A percentile compares a stretch with the other conserved stretches of the same genome.
Conservation (phyloP, 2,329 filamentous ascomycete species). For the Penicillium italicum region DNA sequence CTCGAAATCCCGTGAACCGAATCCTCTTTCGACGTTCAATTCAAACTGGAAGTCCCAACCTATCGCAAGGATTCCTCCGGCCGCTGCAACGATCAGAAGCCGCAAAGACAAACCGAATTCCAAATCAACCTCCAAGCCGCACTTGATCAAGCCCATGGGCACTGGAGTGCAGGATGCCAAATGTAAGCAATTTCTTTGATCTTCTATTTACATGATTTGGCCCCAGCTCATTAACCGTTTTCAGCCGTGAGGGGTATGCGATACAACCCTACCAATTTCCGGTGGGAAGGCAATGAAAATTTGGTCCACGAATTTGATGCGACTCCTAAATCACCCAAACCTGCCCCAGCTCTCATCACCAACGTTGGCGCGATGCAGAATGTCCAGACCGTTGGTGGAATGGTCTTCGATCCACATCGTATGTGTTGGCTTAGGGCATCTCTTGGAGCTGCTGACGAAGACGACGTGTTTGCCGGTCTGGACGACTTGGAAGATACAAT, state of each 20-base stretch:
- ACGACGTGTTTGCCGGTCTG: slow-evolving; percentile 93
- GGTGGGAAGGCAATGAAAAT: slow-evolving; percentile 97
- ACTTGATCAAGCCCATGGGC: slow-evolving; percentile 81
- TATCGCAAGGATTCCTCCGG: slow-evolving; percentile 49
- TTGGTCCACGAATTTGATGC: slow-evolving; percentile 71
- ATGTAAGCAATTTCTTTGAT: slow-evolving; percentile 55
- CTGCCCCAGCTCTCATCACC: slow-evolving; percentile 70
- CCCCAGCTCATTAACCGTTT: slow-evolving; percentile 2
- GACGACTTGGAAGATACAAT: slow-evolving; percentile 76
- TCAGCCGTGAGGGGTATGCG: slow-evolving; percentile 89
- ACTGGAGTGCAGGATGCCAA: slow-evolving; percentile 70
- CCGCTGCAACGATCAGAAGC: slow-evolving; percentile 48
- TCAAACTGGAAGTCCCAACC: slow-evolving; percentile 60
- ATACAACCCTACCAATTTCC: slow-evolving; percentile 81
- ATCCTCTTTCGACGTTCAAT: slow-evolving; percentile 51
- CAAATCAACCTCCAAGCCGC: slow-evolving; percentile 59
- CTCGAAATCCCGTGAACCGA: slow-evolving; percentile 38
- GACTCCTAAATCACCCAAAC: slow-evolving; percentile 42
- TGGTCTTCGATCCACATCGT: slow-evolving; percentile 94
- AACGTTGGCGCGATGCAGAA: slow-evolving; percentile 81
- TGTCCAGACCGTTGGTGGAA: slow-evolving; percentile 91
- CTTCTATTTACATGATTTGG: not conserved
- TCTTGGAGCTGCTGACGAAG: slow-evolving; percentile 62
- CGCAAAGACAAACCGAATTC: slow-evolving; percentile 39
- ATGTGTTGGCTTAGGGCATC: slow-evolving; percentile 92